phyloP scores from a whole-genome alignment of 495 filamentous ascomycete species.

The Trichoderma asperelloides region DNA sequence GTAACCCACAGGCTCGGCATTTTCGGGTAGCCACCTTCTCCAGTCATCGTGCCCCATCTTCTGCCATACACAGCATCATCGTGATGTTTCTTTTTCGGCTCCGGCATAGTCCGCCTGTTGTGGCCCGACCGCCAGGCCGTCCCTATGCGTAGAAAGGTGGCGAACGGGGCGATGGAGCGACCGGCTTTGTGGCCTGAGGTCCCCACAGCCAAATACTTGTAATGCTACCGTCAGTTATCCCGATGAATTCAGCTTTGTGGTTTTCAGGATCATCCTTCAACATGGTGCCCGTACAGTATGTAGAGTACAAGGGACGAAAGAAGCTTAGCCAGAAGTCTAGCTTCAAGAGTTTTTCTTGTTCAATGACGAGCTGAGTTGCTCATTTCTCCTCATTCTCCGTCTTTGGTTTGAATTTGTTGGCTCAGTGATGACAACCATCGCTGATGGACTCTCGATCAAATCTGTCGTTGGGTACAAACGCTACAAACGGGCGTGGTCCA shows the following conservation, averaged over 20 bases:
- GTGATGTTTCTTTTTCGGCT: background rate
- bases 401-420: background rate
- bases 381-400: background rate
- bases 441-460: background rate
- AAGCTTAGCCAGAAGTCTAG: background rate
- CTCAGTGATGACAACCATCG: background rate
- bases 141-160: background rate
- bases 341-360: background rate
- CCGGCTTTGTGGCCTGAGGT: background rate
- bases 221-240: background rate
- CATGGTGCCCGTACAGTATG: background rate
- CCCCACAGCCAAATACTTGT: background rate
- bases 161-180: background rate
- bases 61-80: background rate
- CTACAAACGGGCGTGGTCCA: background rate
- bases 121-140: background rate
- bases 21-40: background rate
- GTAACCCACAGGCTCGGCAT: background rate
- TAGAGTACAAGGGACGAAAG: background rate
- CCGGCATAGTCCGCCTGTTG: background rate
- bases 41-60: background rate
- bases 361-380: background rate
- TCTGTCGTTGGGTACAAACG: background rate
- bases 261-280: background rate
- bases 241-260: background rate